Conservation (phyloP, 805 yeast species). For the Wickerhamiella azyma region DNA sequence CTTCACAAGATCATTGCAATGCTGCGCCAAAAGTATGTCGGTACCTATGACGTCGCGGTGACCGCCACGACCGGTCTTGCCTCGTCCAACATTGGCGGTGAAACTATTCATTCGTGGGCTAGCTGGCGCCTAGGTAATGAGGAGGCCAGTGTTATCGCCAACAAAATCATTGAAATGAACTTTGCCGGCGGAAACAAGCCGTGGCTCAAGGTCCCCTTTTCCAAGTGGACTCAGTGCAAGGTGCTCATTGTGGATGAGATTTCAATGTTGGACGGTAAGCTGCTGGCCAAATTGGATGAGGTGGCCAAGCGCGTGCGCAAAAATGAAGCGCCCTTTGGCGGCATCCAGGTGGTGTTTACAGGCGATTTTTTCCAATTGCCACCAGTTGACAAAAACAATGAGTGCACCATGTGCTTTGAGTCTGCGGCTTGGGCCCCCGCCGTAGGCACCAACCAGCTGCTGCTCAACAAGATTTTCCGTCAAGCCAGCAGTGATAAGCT, state of each 20-base stretch:
- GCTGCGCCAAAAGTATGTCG: conserved; percentile 33
- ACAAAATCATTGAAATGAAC: conserved; percentile 34
- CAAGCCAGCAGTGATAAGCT: conserved; percentile 59
- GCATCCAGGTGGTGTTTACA: conserved; percentile 72
- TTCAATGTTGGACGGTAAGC: conserved; percentile 75
- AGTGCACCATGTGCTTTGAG: conserved; percentile 50
- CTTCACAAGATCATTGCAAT: conserved; percentile 47
- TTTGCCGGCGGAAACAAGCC: conserved; percentile 25
- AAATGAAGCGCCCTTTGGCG: conserved; percentile 66
- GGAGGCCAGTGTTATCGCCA: conserved; percentile 30
- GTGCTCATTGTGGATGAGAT: conserved; percentile 83
- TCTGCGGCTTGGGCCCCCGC: conserved; percentile 54
- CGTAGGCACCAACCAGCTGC: conserved; percentile 41
- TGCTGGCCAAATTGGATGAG: conserved; percentile 57
- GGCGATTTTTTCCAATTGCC: conserved; percentile 96
- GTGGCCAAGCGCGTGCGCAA: conserved; percentile 49
- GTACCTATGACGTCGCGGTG: conserved; percentile 48
- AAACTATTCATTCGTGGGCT: conserved; percentile 69
- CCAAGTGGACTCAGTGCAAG: conserved; percentile 48
- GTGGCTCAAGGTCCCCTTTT: neutral
- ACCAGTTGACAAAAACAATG: conserved; percentile 39
- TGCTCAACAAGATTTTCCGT: conserved; percentile 69
- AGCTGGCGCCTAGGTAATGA: conserved; percentile 68
- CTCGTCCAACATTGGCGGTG: conserved; percentile 82
- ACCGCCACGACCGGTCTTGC: conserved; percentile 96